phyloP scores from a whole-genome alignment of 352 stramenopile genomes.

The Phytophthora crassamura region DNA sequence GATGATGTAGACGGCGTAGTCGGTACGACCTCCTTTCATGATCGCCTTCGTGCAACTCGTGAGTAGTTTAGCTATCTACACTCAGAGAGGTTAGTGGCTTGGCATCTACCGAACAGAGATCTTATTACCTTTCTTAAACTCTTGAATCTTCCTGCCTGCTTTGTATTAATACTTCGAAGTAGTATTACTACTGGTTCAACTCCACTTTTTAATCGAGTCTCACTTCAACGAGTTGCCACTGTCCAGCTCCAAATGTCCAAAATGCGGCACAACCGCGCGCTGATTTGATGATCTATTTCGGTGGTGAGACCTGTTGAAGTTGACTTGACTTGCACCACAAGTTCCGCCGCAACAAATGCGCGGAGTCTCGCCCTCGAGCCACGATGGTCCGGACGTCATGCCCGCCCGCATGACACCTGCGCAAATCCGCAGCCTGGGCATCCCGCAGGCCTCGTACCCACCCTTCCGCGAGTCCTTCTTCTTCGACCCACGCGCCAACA shows the following conservation, averaged over 20 bases:
- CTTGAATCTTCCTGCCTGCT: conserved; percentile 27
- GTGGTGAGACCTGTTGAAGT: conserved; percentile 33
- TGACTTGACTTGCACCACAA: conserved; percentile 1
- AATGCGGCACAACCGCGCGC: neutral
- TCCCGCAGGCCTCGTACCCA: conserved; percentile 38
- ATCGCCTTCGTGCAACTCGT: conserved; percentile 43
- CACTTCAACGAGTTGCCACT: conserved; percentile 6
- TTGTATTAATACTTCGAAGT: conserved; percentile 21
- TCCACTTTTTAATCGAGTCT: conserved; percentile 3
- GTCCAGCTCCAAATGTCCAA: neutral
- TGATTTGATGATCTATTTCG: conserved; percentile 35
- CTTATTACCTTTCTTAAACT: conserved; percentile 66
- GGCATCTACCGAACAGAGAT: conserved; percentile 67
- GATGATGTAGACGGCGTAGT: conserved; percentile 87
- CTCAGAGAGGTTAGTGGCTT: conserved; percentile 61
- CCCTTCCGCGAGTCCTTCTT: conserved; percentile 77
- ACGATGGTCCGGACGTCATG: conserved; percentile 17
- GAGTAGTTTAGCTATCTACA: conserved; percentile 74
- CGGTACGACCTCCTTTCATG: conserved; percentile 48
- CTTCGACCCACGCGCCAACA: conserved; percentile 59
- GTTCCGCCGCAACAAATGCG: neutral
- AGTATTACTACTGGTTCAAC: conserved; percentile 9
- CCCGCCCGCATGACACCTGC: conserved; percentile 20
- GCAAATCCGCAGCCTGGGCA: conserved; percentile 25
- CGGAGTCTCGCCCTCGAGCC: conserved; percentile 1